These are phyloP conservation scores for Bauhinia variegata DNA, from an alignment of 306 rosid genomes.

Conservation along the genomic window DNA sequence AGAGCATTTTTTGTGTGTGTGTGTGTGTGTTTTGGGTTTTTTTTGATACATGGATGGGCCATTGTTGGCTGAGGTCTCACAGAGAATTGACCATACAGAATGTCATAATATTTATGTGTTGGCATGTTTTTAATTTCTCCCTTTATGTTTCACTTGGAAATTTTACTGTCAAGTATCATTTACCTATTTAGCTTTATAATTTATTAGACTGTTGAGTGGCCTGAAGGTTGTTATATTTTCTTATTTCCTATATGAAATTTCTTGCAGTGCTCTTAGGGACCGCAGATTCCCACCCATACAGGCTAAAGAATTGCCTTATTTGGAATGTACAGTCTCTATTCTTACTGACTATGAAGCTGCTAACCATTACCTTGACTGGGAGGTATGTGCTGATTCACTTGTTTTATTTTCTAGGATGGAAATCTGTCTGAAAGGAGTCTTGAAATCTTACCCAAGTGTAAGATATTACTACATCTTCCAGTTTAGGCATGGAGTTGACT, in stretches of 20 bases:
- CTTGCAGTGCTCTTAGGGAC: slow-evolving; percentile 89
- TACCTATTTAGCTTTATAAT: slow-evolving; percentile 5
- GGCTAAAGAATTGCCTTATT: slow-evolving; percentile 70
- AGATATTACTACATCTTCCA: not conserved
- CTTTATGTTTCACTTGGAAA: slow-evolving; percentile 1
- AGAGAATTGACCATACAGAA: slow-evolving; percentile 18
- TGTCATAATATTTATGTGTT: slow-evolving; percentile 2
- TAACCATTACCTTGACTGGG: slow-evolving; percentile 89
- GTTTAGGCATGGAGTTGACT: not conserved
- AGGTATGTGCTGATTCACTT: slow-evolving; percentile 58
- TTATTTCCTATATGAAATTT: slow-evolving; percentile 34
- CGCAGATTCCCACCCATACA: slow-evolving; percentile 93
- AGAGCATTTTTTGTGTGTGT: too few species aligned
- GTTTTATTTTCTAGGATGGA: slow-evolving; percentile 26
- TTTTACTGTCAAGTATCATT: not conserved
- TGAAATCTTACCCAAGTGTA: slow-evolving; percentile 13
- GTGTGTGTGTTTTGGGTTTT: too few species aligned
- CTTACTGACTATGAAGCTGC: slow-evolving; percentile 88
- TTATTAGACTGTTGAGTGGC: slow-evolving; percentile 13
- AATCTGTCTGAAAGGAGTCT: slow-evolving; percentile 7
- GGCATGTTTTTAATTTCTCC: not conserved
- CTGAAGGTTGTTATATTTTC: slow-evolving; percentile 21
- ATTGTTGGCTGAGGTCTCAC: slow-evolving; percentile 3
- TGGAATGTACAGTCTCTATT: slow-evolving; percentile 97
- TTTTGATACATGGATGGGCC: not conserved